Conservation (phyloP, 176 grass and related monocot species). For the Oryza coarctata region DNA sequence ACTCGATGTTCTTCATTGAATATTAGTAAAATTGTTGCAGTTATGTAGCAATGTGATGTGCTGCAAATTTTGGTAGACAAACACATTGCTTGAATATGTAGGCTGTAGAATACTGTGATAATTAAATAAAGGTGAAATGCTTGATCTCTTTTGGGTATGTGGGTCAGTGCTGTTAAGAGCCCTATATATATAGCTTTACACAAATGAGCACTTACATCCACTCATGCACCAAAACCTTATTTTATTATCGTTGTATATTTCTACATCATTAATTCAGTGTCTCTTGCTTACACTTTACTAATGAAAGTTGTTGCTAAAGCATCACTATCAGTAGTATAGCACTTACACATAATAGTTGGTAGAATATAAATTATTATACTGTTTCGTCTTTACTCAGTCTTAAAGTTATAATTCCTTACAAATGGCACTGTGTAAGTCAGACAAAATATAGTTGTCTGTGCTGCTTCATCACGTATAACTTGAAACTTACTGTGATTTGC, state of each 20-base stretch:
- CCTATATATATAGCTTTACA: background rate
- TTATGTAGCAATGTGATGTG: background rate
- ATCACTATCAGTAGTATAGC: background rate
- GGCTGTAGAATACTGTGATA: background rate
- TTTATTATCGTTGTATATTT: background rate
- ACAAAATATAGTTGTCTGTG: background rate
- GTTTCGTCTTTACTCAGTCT: background rate
- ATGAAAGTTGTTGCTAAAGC: background rate
- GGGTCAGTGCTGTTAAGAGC: background rate
- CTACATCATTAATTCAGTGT: slow-evolving; percentile 2
- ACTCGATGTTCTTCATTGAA: background rate
- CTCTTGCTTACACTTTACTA: slow-evolving; percentile 6
- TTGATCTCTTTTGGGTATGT: background rate
- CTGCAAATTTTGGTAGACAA: slow-evolving; percentile 3
- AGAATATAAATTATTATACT: background rate
- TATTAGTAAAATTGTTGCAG: background rate
- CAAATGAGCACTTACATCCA: background rate
- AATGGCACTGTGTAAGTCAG: background rate
- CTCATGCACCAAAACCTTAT: background rate
- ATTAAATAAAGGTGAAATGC: background rate
- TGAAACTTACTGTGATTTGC: background rate
- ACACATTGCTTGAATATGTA: slow-evolving; percentile 15
- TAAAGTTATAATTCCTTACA: background rate
- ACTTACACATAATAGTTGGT: background rate
- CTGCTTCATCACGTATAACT: background rate